Conservation (phyloP, 2,329 filamentous ascomycete species). For the Pyrenochaeta sp. region DNA sequence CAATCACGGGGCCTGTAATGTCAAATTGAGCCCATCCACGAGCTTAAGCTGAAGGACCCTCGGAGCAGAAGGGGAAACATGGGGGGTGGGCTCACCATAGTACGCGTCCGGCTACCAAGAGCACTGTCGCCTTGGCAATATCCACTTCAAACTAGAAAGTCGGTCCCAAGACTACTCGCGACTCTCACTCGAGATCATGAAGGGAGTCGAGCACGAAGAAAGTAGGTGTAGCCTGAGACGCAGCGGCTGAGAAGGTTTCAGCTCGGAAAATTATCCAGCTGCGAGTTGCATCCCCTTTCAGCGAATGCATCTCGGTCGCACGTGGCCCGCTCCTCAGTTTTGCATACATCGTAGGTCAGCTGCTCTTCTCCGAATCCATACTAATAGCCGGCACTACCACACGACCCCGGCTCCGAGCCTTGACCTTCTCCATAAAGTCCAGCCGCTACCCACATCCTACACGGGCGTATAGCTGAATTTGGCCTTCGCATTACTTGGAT, state of each 20-base stretch:
- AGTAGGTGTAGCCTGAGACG: too few relatives aligned
- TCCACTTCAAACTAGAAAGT: not conserved
- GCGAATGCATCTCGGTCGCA: too few relatives aligned
- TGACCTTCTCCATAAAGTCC: conserved; percentile 1
- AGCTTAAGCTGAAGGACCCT: too few relatives aligned
- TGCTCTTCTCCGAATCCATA: not conserved
- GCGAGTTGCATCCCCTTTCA: too few relatives aligned
- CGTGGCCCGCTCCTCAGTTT: not conserved
- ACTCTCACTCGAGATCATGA: not conserved
- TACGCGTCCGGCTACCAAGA: not conserved
- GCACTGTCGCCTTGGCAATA: not conserved
- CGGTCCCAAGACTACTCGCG: not conserved
- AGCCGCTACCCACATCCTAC: conserved; percentile 1
- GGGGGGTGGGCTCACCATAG: too few relatives aligned
- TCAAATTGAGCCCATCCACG: too few relatives aligned
- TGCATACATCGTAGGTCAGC: not conserved
- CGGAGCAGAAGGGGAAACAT: too few relatives aligned
- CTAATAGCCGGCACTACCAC: conserved; percentile 2
- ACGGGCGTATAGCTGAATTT: conserved; percentile 10
- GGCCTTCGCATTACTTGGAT: not conserved
- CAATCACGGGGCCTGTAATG: too few relatives aligned
- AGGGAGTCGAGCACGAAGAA: not conserved
- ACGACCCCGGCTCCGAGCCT: conserved; percentile 2
- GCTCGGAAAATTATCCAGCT: too few relatives aligned
- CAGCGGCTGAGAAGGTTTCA: too few relatives aligned